Base-by-base conservation (phyloP, 129 eudicot genomes). In the Escallonia herrerae region DNA sequence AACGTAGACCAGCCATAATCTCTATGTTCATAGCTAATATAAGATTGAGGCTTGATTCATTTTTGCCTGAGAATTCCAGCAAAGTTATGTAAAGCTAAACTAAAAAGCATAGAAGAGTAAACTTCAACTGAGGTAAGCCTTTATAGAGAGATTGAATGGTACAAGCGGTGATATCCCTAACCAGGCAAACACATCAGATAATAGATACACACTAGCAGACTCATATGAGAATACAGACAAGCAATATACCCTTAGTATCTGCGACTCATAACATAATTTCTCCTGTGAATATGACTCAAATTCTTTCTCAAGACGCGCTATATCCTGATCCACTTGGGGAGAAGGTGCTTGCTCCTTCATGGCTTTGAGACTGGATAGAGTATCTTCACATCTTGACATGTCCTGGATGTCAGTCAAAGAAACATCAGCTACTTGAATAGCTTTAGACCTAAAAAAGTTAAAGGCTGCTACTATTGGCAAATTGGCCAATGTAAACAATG, bases 181-280 rank as follows among this genome's bases (percentile, higher is more conserved):
- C 22, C 44, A 3, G 22, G 45, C 22, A 38, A 39, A 6, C 3
- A n/a, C 46, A 9, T 4, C 9, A 2, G 14, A 66, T 22, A 65
- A 22, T 22, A 22, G 33, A 22, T 22, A 22, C 33, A 22, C 33
- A 22, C 33, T 22, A 22, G 33, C 33, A 22, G 33, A 22, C 33
- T 22, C 48, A 71, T 4, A 53, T 43, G 65, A 12, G 49, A 14
- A 65, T 14, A 33, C 63, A 54, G 2, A 55, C 6, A 65, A 73
- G 66, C 41, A 48, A 12, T 12, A 54, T 81, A 93, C 98, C 95
- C 96, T 81, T 14, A 93, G 69, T 75, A 93, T 85, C 76, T 93
- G 98, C 63, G 98, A 96, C 81, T 93, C 98, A 58, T 85, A 93
- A 71, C 98, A 93, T 61, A 88, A 72, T 57, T 86, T 93, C 63